Evolutionary conservation across 139 green algal genomes (phyloP).

Genomic region (Chlorella sp.): DNA sequence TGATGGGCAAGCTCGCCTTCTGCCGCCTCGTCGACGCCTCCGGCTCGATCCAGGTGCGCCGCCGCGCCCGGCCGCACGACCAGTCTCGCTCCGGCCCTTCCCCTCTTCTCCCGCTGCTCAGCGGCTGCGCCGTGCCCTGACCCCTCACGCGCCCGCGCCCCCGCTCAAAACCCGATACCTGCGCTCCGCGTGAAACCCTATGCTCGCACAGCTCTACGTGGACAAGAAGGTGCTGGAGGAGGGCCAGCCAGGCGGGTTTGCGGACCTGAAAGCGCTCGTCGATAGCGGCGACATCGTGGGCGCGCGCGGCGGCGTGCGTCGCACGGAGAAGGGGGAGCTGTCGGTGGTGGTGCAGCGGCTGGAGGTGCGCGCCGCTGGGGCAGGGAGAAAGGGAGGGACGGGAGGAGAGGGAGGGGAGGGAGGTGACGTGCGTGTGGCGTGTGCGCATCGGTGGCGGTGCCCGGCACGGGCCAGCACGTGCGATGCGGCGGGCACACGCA

Average conservation of each 20-base stretch:
- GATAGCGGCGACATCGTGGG: conserved; percentile 64
- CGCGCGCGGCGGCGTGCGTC: conserved; percentile 64
- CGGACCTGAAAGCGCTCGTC: conserved; percentile 73
- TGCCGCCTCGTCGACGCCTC: conserved; percentile 83
- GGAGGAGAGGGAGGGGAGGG: no score
- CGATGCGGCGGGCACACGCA: neutral
- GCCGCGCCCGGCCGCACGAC: no score
- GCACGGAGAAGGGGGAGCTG: conserved; percentile 96
- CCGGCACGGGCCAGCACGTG: no score
- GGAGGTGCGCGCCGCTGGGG: conserved; percentile 51
- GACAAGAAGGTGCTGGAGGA: conserved; percentile 58
- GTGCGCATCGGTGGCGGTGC: no score
- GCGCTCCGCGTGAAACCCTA: neutral
- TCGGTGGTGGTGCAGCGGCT: conserved; percentile 66
- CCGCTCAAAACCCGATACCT: neutral
- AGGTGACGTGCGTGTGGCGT: no score
- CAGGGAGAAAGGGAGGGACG: no score
- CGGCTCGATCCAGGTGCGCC: conserved; percentile 90
- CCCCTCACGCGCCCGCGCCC: no score
- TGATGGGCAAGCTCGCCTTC: conserved; percentile 99
- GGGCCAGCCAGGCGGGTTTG: conserved; percentile 60
- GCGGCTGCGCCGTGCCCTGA: no score
- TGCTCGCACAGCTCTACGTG: conserved; percentile 26
- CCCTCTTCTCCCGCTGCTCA: no score
- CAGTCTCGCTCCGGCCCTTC: no score